Base-by-base conservation (phyloP, 495 filamentous ascomycete genomes). In the Hypoxylon lenormandii region DNA sequence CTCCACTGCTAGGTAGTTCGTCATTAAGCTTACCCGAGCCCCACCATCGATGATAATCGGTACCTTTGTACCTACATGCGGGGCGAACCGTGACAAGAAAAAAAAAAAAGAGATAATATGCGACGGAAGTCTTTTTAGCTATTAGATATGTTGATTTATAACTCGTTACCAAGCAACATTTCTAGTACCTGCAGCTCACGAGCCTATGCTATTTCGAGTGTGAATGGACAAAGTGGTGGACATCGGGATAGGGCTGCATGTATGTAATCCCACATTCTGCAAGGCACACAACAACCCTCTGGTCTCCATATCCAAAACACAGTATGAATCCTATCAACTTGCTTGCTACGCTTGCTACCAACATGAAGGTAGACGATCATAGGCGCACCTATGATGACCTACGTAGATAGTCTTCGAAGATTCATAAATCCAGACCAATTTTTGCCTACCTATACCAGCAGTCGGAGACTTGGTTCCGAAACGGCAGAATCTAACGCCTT, bases 241-340 rank as follows among this genome's bases (percentile, higher is more conserved):
- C 30, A 53, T 43, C 47, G 53, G 46, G 48, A 51, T 70, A 70
- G 66, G 66, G 66, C 66, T 70, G 66, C 66, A 70, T 70, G 56
- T 54, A 70, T 70, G 56, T 54, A 40, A 28, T 53, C 54, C 55
- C 60, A 23, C 60, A 64, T 70, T 50, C 55, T 60, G 66, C 66
- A 69, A 59, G 49, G 53, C 59, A 52, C 53, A 69, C 54, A 59
- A 58, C 12, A 47, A 48, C 53, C 37, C 48, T 53, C 51, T 12
- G 13, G 43, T 59, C 38, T 55, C 66, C 53, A 48, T 69, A 18
- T 53, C 54, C 53, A 58, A 47, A 43, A 21, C 40, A 47, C 47
- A 58, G 53, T 40, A 58, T 58, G 42, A 49, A 33, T 8, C 33
- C 19, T 16, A 43, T n/a, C 7, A 4, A 36, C 37, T 16, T 10